Conservation (phyloP, 345 rosid genomes). For the Camelina sativa region DNA sequence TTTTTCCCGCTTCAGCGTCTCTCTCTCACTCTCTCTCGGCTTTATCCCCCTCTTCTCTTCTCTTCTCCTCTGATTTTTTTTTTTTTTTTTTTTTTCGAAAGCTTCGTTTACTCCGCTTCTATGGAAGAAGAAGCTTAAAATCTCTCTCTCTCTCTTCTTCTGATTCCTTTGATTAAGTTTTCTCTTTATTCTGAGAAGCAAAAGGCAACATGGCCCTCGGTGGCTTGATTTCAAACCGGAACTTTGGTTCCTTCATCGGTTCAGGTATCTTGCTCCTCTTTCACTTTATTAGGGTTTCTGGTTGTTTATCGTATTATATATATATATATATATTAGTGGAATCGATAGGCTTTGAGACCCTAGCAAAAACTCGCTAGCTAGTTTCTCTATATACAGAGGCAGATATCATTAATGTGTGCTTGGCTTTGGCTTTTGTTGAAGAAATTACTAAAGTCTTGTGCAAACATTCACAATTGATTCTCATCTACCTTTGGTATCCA, state of each 20-base stretch:
- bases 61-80: conserved; percentile 31
- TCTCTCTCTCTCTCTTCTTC: background rate
- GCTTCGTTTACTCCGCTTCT: conserved; percentile 29
- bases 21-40: conserved; percentile 5
- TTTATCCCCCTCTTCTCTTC: conserved; percentile 47
- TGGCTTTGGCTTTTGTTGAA: conserved; percentile 2
- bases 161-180: background rate
- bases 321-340: background rate
- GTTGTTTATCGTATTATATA: background rate
- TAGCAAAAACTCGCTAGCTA: too few relatives aligned
- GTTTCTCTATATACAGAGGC: background rate
- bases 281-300: background rate
- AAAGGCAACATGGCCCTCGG: conserved; percentile 70
- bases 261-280: conserved; percentile 52
- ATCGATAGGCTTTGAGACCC: background rate
- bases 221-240: conserved; percentile 71
- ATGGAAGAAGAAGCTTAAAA: conserved; percentile 47
- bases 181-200: conserved; percentile 14
- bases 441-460: background rate
- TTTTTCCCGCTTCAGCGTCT: conserved; percentile 59
- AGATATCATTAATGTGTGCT: conserved; percentile 4
- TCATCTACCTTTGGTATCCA: background rate
- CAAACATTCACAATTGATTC: background rate
- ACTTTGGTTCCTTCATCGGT: conserved; percentile 58
- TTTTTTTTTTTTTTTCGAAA: background rate